These are phyloP conservation scores for Xerocomellus intermedius DNA, from an alignment of 768 basidiomycete species.

Conservation along the genomic window DNA sequence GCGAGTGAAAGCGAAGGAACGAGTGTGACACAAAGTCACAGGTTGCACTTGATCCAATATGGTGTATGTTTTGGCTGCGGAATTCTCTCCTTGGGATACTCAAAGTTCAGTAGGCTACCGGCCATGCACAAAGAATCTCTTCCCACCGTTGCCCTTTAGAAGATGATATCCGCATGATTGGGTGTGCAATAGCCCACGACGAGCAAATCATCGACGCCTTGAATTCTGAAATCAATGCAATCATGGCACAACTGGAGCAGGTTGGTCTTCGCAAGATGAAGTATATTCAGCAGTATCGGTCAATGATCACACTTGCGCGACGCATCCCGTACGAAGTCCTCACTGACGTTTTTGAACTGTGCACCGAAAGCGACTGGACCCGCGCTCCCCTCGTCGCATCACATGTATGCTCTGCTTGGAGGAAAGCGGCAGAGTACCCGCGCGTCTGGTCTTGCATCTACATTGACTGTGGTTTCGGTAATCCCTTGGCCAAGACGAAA, in stretches of 20 bases:
- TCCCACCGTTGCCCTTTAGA: slow-evolving; percentile 21
- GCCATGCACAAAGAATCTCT: slow-evolving; percentile 15
- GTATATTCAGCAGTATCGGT: slow-evolving; percentile 45
- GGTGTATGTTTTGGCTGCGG: slow-evolving; percentile 8
- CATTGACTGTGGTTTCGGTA: slow-evolving; percentile 44
- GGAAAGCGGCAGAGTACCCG: slow-evolving; percentile 49
- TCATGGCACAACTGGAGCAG: slow-evolving; percentile 39
- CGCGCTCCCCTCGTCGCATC: slow-evolving; percentile 54
- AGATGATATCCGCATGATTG: slow-evolving; percentile 19
- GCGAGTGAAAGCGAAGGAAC: neutral
- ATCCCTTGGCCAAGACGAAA: slow-evolving; percentile 41
- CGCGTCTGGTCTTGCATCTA: slow-evolving; percentile 58
- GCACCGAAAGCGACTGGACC: slow-evolving; percentile 50
- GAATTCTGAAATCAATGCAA: slow-evolving; percentile 43
- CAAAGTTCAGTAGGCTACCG: slow-evolving; percentile 1
- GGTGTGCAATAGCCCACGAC: slow-evolving; percentile 33
- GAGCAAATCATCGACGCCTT: slow-evolving; percentile 41
- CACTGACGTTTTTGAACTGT: slow-evolving; percentile 51
- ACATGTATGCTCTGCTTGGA: slow-evolving; percentile 60
- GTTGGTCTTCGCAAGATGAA: slow-evolving; percentile 43
- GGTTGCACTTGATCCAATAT: neutral
- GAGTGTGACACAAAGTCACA: slow-evolving; percentile 21
- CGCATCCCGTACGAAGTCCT: slow-evolving; percentile 56
- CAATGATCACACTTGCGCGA: slow-evolving; percentile 53
- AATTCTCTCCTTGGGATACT: neutral